phyloP scores from a whole-genome alignment of 306 rosid genomes.

The Mimosa pudica region DNA sequence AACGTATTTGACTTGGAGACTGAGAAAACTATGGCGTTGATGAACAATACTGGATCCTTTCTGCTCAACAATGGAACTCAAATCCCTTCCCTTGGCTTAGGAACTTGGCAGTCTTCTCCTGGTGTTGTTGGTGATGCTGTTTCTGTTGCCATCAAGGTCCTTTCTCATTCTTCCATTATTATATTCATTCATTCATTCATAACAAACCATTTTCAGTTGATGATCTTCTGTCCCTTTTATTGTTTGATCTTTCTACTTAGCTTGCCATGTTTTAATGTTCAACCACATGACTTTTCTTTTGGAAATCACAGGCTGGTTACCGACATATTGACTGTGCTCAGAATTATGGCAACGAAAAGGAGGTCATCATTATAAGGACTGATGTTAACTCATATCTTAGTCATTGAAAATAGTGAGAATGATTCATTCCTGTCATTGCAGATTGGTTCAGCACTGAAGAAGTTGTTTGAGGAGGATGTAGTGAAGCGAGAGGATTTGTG shows the following conservation, averaged over 20 bases:
- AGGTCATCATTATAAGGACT: constrained; percentile 45
- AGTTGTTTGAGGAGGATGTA: constrained; percentile 69
- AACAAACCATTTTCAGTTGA: too few relatives aligned
- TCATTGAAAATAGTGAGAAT: neutral
- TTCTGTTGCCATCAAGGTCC: constrained; percentile 64
- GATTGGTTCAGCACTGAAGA: constrained; percentile 73
- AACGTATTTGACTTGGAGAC: neutral
- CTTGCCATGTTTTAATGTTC: neutral
- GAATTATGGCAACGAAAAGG: constrained; percentile 66
- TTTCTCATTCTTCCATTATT: neutral
- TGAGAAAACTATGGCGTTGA: constrained; percentile 30
- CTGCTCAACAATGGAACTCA: constrained; percentile 75
- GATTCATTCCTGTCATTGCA: constrained; percentile 29
- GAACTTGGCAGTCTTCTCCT: constrained; percentile 82
- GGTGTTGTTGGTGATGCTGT: constrained; percentile 72
- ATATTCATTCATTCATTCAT: too few relatives aligned
- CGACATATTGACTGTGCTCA: constrained; percentile 91
- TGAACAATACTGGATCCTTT: constrained; percentile 47
- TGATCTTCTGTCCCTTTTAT: neutral
- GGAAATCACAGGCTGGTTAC: constrained; percentile 60
- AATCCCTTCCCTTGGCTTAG: constrained; percentile 75
- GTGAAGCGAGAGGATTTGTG: constrained; percentile 88
- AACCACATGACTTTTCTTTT: neutral
- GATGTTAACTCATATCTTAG: neutral
- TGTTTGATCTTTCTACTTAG: neutral